These are phyloP conservation scores for Alopecurus myosuroides DNA, from an alignment of 176 grass and related monocot genomes.

Conservation along the genomic window DNA sequence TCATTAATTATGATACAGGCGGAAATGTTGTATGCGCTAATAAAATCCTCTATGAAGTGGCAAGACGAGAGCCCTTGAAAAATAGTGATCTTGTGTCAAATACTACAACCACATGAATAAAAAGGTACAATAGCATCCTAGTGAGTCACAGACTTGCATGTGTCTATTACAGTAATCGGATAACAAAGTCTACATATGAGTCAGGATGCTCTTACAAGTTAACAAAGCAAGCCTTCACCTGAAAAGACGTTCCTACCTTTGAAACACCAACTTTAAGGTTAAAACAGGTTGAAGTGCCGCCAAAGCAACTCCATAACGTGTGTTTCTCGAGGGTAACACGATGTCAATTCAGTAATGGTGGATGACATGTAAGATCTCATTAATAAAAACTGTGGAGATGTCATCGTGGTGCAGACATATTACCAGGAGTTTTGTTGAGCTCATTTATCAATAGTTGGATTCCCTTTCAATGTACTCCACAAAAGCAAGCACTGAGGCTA, in stretches of 20 bases:
- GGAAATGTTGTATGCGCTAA: background rate
- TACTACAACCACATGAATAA: background rate
- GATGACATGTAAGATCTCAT: constrained; percentile 17
- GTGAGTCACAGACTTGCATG: background rate
- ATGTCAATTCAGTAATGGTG: background rate
- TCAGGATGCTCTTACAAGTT: constrained; percentile 30
- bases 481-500: background rate
- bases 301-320: background rate
- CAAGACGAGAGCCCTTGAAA: background rate
- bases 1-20: background rate
- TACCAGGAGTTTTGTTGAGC: background rate
- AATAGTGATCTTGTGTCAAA: background rate
- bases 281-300: background rate
- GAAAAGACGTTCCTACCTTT: constrained; percentile 13
- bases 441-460: background rate
- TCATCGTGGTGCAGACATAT: background rate
- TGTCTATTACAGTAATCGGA: background rate
- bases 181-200: constrained; percentile 14
- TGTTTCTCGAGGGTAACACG: background rate
- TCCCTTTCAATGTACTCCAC: background rate
- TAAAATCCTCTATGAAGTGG: constrained; percentile 2
- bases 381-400: background rate
- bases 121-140: constrained; percentile 7
- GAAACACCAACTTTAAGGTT: background rate
- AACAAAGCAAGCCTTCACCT: constrained; percentile 26